Evolutionary conservation across 306 rosid genomes (phyloP).

Genomic region (Quercus glauca): DNA sequence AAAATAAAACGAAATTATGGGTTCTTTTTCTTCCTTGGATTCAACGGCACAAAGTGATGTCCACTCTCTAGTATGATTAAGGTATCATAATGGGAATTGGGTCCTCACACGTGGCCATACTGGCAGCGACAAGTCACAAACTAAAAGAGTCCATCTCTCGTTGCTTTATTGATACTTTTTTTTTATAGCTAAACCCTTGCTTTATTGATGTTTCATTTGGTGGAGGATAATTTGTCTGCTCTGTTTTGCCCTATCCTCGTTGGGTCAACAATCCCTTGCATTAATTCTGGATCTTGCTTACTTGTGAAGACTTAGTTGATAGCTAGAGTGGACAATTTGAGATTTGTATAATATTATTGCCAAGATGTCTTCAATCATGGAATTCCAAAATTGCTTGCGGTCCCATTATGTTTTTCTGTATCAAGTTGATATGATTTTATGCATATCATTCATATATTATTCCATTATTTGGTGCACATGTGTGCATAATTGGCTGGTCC

Average conservation of each 20-base stretch:
- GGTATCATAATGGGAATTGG: neutral
- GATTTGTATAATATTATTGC: neutral
- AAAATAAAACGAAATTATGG: too few relatives aligned
- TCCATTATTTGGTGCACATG: slow-evolving; percentile 10
- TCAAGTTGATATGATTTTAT: neutral
- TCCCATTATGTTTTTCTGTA: neutral
- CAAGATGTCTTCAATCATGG: neutral
- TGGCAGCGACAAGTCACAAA: neutral
- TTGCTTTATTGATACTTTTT: too few relatives aligned
- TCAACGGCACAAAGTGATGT: too few relatives aligned
- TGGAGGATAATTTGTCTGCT: slow-evolving; percentile 17
- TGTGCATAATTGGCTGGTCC: slow-evolving; percentile 23
- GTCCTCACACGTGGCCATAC: neutral
- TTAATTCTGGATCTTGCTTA: slow-evolving; percentile 27
- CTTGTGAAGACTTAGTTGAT: slow-evolving; percentile 18
- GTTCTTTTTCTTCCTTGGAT: too few relatives aligned
- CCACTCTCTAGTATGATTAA: too few relatives aligned
- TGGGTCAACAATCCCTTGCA: slow-evolving; percentile 26
- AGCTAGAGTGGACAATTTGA: neutral
- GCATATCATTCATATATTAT: too few relatives aligned
- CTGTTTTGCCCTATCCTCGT: slow-evolving; percentile 14
- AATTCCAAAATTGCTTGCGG: neutral
- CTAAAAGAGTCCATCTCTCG: too few relatives aligned
- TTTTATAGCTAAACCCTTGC: neutral
- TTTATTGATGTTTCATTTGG: slow-evolving; percentile 3